Evolutionary conservation across 1,284 basidiomycete species (phyloP), one percentile per base, ranked within the genome.

Genomic region (Pseudozyma pruni): DNA sequence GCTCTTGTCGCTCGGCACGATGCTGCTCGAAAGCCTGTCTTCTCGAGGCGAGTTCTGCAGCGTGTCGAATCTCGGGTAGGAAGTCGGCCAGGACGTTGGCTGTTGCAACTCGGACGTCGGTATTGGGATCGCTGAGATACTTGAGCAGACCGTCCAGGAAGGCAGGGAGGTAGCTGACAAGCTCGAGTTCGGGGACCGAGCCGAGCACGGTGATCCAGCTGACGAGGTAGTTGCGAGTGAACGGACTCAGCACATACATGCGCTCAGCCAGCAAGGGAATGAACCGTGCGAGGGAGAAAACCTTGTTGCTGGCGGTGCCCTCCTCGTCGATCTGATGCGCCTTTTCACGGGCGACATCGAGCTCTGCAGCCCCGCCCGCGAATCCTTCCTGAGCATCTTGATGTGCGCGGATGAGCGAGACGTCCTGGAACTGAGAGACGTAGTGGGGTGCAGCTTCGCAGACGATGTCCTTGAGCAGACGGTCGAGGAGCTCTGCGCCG

Each of bases 151-250:
- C 94, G 72, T 97, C 94, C 37, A 99, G 84, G 82, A 98, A 96
- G 75, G 95, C 90, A 0, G 96, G 95, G 16, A 99, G 87, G 84
- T 92, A 96, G 27, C 91, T 90, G 46, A 98, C 91, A 20, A 99
- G 87, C 82, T 98, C 94, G 47, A 98, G 86, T 80, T 98, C 94
- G 1, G 96, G 96, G 1, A 98, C 92, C 6, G 94, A 96, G 80
- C 98, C 94, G 35, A 99, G 87, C 2, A 97, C 92, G 43, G 89
- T 92, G 66, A 98, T 91, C 96, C 96, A 99, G 9, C 92, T 91
- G 38, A 97, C 92, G 27, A 99, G 87, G 82, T 95, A 98, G 83
- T 92, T 97, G 69, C 96, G 86, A 1, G 95, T 96, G 82, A 97
- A 95, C 0, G 96, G 95, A 80, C 90, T 95, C 78, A 97, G 86